Evolutionary conservation across 306 rosid species (phyloP), one percentile per base, ranked within the genome.

Genomic region (Fagus sylvatica): DNA sequence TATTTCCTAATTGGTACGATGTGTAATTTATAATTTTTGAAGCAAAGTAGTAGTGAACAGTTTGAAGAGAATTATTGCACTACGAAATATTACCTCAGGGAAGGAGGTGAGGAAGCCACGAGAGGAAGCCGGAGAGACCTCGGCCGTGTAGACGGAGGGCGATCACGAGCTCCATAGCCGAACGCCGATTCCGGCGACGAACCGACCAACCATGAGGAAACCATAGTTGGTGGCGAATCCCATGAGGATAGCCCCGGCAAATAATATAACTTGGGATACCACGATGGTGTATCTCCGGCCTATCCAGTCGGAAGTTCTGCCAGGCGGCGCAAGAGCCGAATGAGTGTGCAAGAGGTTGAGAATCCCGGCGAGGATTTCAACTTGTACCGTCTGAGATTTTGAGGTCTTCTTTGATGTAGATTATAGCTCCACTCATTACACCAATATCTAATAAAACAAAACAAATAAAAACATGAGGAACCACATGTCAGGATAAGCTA

Each of bases 111-210:
- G 90, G 80, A 93, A 94, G 41, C 97, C 97, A 5, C 98, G 98
- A 17, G 89, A 49, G 33, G 95, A 83, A 1, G 98, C 85, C 0
- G 98, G 95, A 43, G 97, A 85, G 69, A 94, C 85, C 69, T 94
- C 97, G 16, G 97, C 95, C 3, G 95, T 89, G 81, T 94, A 92
- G 28, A 94, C 98, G 0, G 97, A n/a, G 93, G 15, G 95, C 97
- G 39, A 89, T 90, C 91, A 94, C 81, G 82, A 86, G 90, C n/a
- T 0, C 92, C 97, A 10, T 88, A 94, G 0, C 98, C 97, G n/a
- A 36, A 89, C 85, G 5, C 95, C 98, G 15, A 94, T 0, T 22
- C 97, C 97, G n/a, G 97, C 92, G 15, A 94, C 59, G 73, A 89
- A 92, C 2, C 97, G 87, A 0, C 92, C 97, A 22, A 87, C 88